phyloP scores from a whole-genome alignment of 208 protist genomes.

The Trypanosoma cruzi region DNA sequence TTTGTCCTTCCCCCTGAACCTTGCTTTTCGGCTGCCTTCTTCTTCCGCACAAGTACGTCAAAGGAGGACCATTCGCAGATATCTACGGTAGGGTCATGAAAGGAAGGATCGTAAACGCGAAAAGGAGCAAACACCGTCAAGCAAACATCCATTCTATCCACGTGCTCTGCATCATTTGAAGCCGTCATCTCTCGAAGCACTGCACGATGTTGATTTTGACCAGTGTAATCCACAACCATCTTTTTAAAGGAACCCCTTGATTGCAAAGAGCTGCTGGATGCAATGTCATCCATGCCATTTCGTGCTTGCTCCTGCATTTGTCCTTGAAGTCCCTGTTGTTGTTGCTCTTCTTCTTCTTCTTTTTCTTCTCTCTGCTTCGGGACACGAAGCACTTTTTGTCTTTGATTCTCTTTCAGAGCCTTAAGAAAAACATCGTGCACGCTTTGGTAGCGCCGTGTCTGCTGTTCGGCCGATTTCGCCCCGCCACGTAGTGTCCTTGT shows the following conservation, averaged over 20 bases:
- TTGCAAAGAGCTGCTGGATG: neutral
- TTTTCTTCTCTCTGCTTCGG: neutral
- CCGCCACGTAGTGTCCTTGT: conserved; percentile 17
- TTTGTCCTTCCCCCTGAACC: neutral
- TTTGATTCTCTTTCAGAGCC: neutral
- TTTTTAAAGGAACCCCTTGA: conserved; percentile 2
- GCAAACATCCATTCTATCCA: conserved; percentile 41
- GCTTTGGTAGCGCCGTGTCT: conserved; percentile 52
- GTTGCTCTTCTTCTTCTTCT: too few relatives aligned
- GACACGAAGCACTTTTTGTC: neutral
- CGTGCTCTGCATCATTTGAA: neutral
- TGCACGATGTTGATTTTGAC: neutral
- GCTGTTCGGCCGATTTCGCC: neutral
- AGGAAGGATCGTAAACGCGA: conserved; percentile 68
- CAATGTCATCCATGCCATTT: neutral
- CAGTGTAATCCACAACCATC: conserved; percentile 14
- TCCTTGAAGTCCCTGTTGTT: neutral
- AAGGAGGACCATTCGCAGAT: conserved; percentile 80
- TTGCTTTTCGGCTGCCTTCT: neutral
- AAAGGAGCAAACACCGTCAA: conserved; percentile 72
- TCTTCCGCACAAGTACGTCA: conserved; percentile 76
- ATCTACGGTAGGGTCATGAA: conserved; percentile 42
- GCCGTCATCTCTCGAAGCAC: neutral
- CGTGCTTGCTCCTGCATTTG: neutral
- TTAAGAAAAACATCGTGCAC: conserved; percentile 46